phyloP scores from a whole-genome alignment of 2,329 filamentous ascomycete genomes.

The Arthroderma sp. region DNA sequence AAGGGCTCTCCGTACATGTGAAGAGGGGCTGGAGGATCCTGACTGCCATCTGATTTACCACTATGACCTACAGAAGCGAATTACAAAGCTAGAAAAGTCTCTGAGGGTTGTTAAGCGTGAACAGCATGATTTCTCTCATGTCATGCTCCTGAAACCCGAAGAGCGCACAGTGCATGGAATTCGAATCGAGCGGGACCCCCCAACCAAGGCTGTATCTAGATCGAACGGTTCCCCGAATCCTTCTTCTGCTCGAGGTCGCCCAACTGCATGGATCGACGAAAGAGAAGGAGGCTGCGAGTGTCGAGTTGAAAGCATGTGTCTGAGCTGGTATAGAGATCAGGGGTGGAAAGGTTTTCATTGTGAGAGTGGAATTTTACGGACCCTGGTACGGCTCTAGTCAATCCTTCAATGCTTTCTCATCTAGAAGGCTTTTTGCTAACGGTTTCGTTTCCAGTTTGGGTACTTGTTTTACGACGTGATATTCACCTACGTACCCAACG shows the following conservation, averaged over 20 bases:
- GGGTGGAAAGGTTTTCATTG: slow-evolving; percentile 94
- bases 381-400: slow-evolving; percentile 38
- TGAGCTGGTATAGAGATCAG: slow-evolving; percentile 66
- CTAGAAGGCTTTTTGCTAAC: not conserved
- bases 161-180: slow-evolving; percentile 66
- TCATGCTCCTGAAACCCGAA: slow-evolving; percentile 59
- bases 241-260: slow-evolving; percentile 25
- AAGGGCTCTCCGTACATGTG: slow-evolving; percentile 66
- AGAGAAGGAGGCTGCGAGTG: slow-evolving; percentile 57
- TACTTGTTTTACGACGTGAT: slow-evolving; percentile 89
- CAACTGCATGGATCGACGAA: slow-evolving; percentile 79
- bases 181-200: slow-evolving; percentile 51
- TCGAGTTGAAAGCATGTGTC: slow-evolving; percentile 85
- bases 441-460: slow-evolving; percentile 39
- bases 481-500: slow-evolving; percentile 86
- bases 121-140: slow-evolving; percentile 87
- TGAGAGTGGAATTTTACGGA: slow-evolving; percentile 85
- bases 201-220: slow-evolving; percentile 11
- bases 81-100: slow-evolving; percentile 78
- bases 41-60: slow-evolving; percentile 88
- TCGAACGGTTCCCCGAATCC: slow-evolving; percentile 8
- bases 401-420: not conserved
- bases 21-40: slow-evolving; percentile 71
- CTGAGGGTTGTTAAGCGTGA: slow-evolving; percentile 70
- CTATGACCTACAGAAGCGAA: slow-evolving; percentile 84